phyloP scores from a whole-genome alignment of 352 stramenopile genomes.

The Pythium brachiatum region DNA sequence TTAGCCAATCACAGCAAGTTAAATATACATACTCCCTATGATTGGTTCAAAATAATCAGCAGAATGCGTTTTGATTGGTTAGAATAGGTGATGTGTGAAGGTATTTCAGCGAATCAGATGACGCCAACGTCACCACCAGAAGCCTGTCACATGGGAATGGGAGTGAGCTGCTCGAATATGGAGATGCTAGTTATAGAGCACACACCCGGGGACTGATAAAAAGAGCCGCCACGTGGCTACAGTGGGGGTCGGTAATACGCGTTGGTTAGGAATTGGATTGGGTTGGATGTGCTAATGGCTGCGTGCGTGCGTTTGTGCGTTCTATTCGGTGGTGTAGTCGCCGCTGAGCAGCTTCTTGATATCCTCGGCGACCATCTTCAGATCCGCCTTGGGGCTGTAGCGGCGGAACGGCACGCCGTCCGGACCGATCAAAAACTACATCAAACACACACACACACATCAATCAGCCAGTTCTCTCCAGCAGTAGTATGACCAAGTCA shows the following conservation, averaged over 20 bases:
- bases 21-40: neutral
- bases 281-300: neutral
- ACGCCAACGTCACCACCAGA: neutral
- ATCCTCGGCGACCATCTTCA: constrained; percentile 61
- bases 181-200: too few relatives aligned
- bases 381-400: constrained; percentile 76
- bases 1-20: constrained; percentile 14
- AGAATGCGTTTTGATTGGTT: neutral
- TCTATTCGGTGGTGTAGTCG: constrained; percentile 20
- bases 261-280: neutral
- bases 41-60: neutral
- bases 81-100: neutral
- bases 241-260: neutral
- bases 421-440: constrained; percentile 70
- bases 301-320: neutral
- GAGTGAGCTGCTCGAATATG: neutral
- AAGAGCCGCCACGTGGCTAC: neutral
- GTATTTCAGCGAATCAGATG: constrained; percentile 7
- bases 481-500: neutral
- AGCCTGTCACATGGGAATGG: neutral
- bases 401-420: constrained; percentile 76
- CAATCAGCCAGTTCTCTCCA: neutral
- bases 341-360: constrained; percentile 57
- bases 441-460: neutral
- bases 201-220: too few relatives aligned